A percentile compares a stretch with the other conserved stretches of the same genome.
Evolutionary conservation across 2,329 filamentous ascomycete species (phyloP).

Genomic region (Clarireedia homoeocarpa): DNA sequence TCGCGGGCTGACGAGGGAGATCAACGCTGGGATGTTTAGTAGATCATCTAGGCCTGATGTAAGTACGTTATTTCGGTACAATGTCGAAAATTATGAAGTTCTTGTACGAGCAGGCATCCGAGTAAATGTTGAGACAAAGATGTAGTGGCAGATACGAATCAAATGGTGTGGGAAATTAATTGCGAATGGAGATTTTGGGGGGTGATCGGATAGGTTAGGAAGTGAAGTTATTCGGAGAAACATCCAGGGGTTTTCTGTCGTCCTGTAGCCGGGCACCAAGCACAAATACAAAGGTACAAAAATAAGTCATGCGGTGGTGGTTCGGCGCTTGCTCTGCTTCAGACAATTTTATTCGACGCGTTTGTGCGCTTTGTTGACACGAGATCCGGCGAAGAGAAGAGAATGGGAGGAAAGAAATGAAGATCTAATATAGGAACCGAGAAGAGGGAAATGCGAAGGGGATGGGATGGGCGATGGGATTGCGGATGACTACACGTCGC

Average conservation of each 20-base stretch:
- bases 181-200: not conserved
- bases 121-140: not conserved
- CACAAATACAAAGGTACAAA: not conserved
- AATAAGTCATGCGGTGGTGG: slow-evolving; percentile 1
- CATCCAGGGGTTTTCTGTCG: slow-evolving; percentile 6
- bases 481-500: not conserved
- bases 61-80: slow-evolving; percentile 1
- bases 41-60: slow-evolving; percentile 7
- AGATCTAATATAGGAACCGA: too few relatives aligned
- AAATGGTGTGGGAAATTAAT: not conserved
- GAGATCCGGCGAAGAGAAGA: not conserved
- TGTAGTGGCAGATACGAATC: not conserved
- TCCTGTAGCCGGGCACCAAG: not conserved
- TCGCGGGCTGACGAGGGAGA: slow-evolving; percentile 8
- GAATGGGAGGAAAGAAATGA: too few relatives aligned
- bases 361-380: not conserved
- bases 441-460: not conserved
- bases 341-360: not conserved
- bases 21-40: slow-evolving; percentile 10
- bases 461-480: too few relatives aligned
- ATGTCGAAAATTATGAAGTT: not conserved
- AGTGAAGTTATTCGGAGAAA: slow-evolving; percentile 11
- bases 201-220: not conserved
- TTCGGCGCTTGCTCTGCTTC: not conserved
- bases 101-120: not conserved